Percentiles rank a stretch among this genome's conserved stretches.
Evolutionary conservation across 2,329 filamentous ascomycete genomes (phyloP).

Genomic region (Arthrobotrys sphaeroides): DNA sequence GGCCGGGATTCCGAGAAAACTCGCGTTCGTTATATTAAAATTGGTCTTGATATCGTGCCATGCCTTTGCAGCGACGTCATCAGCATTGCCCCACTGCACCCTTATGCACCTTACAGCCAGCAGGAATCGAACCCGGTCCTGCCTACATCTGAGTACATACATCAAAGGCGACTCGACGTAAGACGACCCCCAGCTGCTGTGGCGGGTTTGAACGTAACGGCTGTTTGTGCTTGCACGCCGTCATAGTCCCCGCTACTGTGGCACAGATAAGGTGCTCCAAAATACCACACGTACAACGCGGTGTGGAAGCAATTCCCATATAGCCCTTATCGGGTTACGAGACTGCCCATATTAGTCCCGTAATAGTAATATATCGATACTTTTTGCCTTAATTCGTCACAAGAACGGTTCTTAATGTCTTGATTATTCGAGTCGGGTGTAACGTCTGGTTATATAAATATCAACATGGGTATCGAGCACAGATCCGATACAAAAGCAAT

Average conservation of each 20-base stretch:
- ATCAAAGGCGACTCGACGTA: conserved; percentile 21
- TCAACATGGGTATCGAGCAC: not conserved
- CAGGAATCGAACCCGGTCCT: conserved; percentile 41
- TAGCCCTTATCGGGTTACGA: no score
- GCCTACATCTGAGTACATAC: conserved; percentile 10
- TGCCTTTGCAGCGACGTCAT: conserved; percentile 15
- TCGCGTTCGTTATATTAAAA: not conserved
- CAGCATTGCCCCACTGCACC: conserved; percentile 11
- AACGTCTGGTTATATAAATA: not conserved
- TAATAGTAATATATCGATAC: no score
- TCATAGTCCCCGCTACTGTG: not conserved
- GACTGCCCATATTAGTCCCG: no score
- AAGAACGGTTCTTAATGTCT: no score
- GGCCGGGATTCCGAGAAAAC: not conserved
- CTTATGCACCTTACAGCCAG: conserved; percentile 20
- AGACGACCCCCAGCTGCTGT: not conserved
- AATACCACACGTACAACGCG: not conserved
- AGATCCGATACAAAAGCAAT: not conserved
- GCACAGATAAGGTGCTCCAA: not conserved
- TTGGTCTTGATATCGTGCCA: conserved; percentile 2
- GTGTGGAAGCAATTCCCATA: no score
- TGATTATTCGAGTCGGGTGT: not conserved
- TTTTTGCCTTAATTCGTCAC: no score
- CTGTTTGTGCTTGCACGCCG: not conserved
- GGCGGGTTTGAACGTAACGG: not conserved